Evolutionary conservation across 2,329 filamentous ascomycete genomes (phyloP).

Genomic region (Ascocoryne sarcoides): DNA sequence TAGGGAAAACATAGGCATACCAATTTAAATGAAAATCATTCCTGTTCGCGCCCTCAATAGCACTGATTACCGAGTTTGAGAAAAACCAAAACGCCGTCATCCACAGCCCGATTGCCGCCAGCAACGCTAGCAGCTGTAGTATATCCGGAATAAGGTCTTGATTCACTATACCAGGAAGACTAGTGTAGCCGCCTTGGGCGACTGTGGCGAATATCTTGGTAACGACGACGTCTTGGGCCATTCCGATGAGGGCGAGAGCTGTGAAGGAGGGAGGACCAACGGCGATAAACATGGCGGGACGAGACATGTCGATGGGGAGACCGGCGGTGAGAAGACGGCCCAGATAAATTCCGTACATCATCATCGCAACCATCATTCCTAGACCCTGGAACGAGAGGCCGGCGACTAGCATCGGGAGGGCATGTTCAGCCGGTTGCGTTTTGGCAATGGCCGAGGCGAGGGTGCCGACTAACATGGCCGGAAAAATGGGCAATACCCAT

Average conservation of each 20-base stretch:
- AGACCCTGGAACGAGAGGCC: constrained; percentile 62
- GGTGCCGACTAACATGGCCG: constrained; percentile 64
- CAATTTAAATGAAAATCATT: constrained; percentile 50
- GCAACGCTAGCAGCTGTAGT: constrained; percentile 29
- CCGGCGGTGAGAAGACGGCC: constrained; percentile 52
- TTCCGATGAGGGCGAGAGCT: constrained; percentile 60
- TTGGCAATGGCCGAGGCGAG: constrained; percentile 57
- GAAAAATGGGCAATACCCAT: constrained; percentile 67
- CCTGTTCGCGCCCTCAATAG: constrained; percentile 33
- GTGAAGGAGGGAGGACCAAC: constrained; percentile 66
- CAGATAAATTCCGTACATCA: constrained; percentile 67
- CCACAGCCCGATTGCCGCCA: constrained; percentile 51
- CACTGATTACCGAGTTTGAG: constrained; percentile 31
- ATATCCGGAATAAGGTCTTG: constrained; percentile 28
- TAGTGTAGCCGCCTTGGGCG: no score
- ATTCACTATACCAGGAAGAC: constrained; percentile 38
- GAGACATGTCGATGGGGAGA: constrained; percentile 52
- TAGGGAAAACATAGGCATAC: constrained; percentile 57
- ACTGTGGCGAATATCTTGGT: constrained; percentile 18
- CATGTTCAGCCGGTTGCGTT: constrained; percentile 46
- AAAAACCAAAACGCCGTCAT: constrained; percentile 49
- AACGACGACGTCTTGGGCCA: constrained; percentile 31
- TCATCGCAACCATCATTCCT: constrained; percentile 55
- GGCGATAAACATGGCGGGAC: constrained; percentile 65
- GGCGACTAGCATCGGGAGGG: constrained; percentile 54